Evolutionary conservation across 75 land plant species (phyloP).

Genomic region (Adiantum capillusveneris): DNA sequence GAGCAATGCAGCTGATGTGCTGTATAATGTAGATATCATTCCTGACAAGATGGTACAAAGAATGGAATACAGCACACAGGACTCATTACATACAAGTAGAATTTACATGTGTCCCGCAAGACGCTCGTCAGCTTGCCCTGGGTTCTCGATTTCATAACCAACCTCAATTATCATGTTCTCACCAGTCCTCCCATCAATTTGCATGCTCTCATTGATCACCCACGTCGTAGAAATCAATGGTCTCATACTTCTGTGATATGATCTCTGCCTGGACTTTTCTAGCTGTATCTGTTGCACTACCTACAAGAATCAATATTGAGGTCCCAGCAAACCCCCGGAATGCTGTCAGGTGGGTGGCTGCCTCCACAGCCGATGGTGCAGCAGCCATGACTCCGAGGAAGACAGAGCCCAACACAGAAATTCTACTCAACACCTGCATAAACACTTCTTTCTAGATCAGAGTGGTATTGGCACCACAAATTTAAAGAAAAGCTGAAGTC

Average conservation of each 20-base stretch:
- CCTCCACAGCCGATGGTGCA: conserved; percentile 86
- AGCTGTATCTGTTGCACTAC: conserved; percentile 98
- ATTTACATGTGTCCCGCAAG: too few relatives aligned
- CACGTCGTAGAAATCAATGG: conserved; percentile 84
- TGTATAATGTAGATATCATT: too few relatives aligned
- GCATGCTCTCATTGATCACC: conserved; percentile 13
- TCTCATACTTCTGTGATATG: conserved; percentile 97
- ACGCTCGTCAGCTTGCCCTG: too few relatives aligned
- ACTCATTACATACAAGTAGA: too few relatives aligned
- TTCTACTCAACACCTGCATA: conserved; percentile 82
- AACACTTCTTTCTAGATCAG: not conserved
- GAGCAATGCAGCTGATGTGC: too few relatives aligned
- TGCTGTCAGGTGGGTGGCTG: conserved; percentile 83
- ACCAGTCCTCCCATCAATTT: not conserved
- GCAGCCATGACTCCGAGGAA: conserved; percentile 92
- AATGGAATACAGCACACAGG: too few relatives aligned
- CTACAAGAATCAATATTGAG: conserved; percentile 94
- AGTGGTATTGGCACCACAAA: too few relatives aligned
- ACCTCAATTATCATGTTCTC: too few relatives aligned
- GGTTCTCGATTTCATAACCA: too few relatives aligned
- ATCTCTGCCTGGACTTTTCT: conserved; percentile 99
- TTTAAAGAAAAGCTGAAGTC: too few relatives aligned
- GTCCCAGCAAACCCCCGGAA: conserved; percentile 99
- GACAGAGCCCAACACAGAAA: conserved; percentile 91
- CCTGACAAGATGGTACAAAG: too few relatives aligned